phyloP scores from a whole-genome alignment of 805 yeast species.

The Wickerhamomyces rabaulensis region DNA sequence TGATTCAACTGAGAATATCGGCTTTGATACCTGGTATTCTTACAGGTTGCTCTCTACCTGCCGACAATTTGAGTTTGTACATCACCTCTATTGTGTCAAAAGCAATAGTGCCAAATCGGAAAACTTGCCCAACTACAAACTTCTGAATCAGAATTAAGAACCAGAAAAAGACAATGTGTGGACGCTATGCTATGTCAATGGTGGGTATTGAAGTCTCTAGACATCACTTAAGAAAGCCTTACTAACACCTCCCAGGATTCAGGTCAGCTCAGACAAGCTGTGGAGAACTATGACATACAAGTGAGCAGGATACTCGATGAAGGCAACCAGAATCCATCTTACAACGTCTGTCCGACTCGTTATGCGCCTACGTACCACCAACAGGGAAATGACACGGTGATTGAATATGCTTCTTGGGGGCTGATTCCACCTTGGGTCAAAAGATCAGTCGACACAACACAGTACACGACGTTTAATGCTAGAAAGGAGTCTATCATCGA shows the following conservation, averaged over 20 bases:
- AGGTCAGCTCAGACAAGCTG: constrained; percentile 6
- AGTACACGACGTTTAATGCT: constrained; percentile 66
- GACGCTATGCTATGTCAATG: constrained; percentile 48
- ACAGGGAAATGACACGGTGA: constrained; percentile 12
- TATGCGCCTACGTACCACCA: constrained; percentile 34
- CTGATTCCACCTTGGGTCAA: constrained; percentile 65
- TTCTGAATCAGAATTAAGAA: neutral
- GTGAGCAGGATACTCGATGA: constrained; percentile 9
- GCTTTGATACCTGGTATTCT: no score
- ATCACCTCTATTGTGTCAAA: neutral
- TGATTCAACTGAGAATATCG: no score
- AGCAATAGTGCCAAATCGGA: neutral
- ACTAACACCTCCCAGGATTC: constrained; percentile 10
- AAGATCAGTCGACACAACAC: constrained; percentile 27
- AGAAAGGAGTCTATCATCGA: constrained; percentile 54
- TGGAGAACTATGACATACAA: constrained; percentile 8
- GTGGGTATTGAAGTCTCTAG: constrained; percentile 25
- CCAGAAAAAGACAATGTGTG: constrained; percentile 44
- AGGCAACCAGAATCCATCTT: constrained; percentile 31
- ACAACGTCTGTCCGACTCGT: constrained; percentile 60
- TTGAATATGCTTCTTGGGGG: constrained; percentile 74
- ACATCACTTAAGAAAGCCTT: neutral
- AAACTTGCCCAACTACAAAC: neutral
- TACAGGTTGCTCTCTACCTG: no score
- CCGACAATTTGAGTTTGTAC: no score